Base-by-base conservation (phyloP, 352 stramenopile genomes). In the Phytophthora tentaculata region DNA sequence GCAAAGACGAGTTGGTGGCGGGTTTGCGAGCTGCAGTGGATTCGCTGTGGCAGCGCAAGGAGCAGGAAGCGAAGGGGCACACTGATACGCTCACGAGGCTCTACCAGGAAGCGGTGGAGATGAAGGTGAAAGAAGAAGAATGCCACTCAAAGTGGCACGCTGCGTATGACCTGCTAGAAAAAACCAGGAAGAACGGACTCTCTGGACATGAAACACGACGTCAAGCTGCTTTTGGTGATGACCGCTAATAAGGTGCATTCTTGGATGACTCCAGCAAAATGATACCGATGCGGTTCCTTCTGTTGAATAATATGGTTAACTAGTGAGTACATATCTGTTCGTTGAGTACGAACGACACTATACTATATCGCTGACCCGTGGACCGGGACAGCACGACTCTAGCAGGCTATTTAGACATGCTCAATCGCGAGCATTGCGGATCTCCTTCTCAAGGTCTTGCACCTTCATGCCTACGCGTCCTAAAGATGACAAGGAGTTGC, bases 391-490 rank as follows among this genome's bases (percentile, higher is more conserved):
- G 41, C 45, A 57, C 20, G 22, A 53, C 29, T 56, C 56, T 61
- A 71, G 22, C 22, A 37, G 64, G 43, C 35, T 56, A 56, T 45
- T 65, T 32, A 54, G 48, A 53, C 23, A 32, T 19, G 45, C 45
- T 56, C 61, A 74, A 28, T 74, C 61, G 16, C 60, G 61, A 44
- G 55, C 50, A 54, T 61, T 76, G 12, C 64, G 67, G 44, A 94
- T 88, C 57, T 89, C 84, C 53, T 78, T 84, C 61, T 91, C 83
- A 47, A 94, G 83, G n/a, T 76, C 78, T 64, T 91, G 83, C 35
- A 94, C 64, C 56, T 92, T 84, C 5, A 85, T 67, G 28, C 81
- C 74, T 32, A 93, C 76, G 14, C 84, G 84, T 16, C 79, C 69
- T 39, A 92, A 69, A 2, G 81, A 88, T 2, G 76, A 75, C 14